Evolutionary conservation across 306 rosid genomes (phyloP).

Genomic region (Ceratonia siliqua): DNA sequence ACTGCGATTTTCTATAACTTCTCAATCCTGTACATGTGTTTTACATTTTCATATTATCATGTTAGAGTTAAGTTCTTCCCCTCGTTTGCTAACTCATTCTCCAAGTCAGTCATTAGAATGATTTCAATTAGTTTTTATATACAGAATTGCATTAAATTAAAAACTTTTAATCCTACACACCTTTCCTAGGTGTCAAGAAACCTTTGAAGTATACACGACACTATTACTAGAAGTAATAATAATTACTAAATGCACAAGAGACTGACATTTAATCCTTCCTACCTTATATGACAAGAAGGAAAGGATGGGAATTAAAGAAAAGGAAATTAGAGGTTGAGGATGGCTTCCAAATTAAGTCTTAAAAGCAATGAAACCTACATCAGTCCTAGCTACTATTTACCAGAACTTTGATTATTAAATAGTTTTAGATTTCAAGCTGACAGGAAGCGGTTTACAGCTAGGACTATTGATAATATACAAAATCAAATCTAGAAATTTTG

Average conservation of each 20-base stretch:
- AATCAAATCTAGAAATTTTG: too few species aligned
- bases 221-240: too few species aligned
- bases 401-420: conserved; percentile 2
- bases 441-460: neutral
- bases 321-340: neutral
- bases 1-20: too few species aligned
- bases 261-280: neutral
- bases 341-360: neutral
- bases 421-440: neutral
- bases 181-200: too few species aligned
- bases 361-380: neutral
- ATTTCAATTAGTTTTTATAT: neutral
- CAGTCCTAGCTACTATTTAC: neutral
- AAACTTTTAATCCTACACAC: neutral
- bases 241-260: too few species aligned
- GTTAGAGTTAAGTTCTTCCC: too few species aligned
- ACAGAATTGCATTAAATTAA: too few species aligned
- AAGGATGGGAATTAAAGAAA: neutral
- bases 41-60: too few species aligned
- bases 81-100: neutral
- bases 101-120: neutral
- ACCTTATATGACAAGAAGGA: neutral
- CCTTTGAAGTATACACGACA: neutral
- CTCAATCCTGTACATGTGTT: too few species aligned
- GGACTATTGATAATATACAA: too few species aligned